These are phyloP conservation scores for Annulohypoxylon stygium DNA, from an alignment of 495 filamentous ascomycete genomes.

Conservation along the genomic window DNA sequence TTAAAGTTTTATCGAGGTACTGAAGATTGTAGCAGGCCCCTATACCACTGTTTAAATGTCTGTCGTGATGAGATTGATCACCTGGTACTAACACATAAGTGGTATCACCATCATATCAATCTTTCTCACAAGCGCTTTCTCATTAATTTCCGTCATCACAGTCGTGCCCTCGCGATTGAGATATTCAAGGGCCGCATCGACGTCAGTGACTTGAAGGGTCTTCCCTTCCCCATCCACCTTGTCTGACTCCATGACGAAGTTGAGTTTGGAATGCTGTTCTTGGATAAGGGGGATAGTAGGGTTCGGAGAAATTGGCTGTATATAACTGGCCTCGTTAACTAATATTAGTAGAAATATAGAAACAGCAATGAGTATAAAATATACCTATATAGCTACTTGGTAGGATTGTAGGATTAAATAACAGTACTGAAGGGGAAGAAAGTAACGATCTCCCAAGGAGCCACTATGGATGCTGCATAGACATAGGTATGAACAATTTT, in stretches of 20 bases:
- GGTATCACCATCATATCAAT: slow-evolving; percentile 43
- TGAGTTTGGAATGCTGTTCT: background rate
- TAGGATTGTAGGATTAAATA: background rate
- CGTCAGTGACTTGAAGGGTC: slow-evolving; percentile 29
- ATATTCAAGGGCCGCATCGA: slow-evolving; percentile 45
- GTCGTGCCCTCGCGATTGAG: slow-evolving; percentile 31
- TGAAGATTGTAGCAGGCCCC: slow-evolving; percentile 46
- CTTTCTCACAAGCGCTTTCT: slow-evolving; percentile 47
- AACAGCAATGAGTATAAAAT: background rate
- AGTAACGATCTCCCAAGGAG: too few species aligned
- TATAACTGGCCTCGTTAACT: background rate
- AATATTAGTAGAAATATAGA: background rate
- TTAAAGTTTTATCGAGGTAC: slow-evolving; percentile 47
- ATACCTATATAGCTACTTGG: background rate
- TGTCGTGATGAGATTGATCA: background rate
- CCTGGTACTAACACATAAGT: slow-evolving; percentile 39
- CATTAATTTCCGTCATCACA: slow-evolving; percentile 39
- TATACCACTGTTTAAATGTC: slow-evolving; percentile 9
- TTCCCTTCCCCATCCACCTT: slow-evolving; percentile 24
- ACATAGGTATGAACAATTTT: background rate
- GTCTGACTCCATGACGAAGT: slow-evolving; percentile 13
- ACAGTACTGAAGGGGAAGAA: background rate
- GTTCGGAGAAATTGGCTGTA: background rate
- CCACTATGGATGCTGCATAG: too few species aligned
- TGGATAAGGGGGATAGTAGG: background rate